These are phyloP conservation scores for Pyrenophora teres DNA, from an alignment of 2,329 filamentous ascomycete genomes.

Conservation along the genomic window DNA sequence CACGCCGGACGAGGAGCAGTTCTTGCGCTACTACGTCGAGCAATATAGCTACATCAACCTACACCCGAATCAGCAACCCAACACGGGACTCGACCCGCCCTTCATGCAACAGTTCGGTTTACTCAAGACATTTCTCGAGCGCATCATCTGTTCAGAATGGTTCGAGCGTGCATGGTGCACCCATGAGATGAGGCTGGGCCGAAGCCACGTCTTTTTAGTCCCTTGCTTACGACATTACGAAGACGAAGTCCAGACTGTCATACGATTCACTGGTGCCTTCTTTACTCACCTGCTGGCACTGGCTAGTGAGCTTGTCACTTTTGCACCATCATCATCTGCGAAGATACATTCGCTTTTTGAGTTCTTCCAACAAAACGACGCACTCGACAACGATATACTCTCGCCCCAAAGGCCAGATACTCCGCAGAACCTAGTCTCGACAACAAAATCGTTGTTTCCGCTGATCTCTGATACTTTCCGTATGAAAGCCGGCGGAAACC, in stretches of 20 bases:
- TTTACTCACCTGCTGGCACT: conserved; percentile 50
- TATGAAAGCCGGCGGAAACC: conserved; percentile 51
- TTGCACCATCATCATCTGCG: conserved; percentile 15
- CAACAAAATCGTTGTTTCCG: conserved; percentile 16
- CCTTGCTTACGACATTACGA: conserved; percentile 38
- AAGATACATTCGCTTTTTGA: conserved; percentile 30
- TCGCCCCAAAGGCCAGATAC: conserved; percentile 23
- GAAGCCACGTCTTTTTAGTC: conserved; percentile 50
- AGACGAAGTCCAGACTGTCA: conserved; percentile 28
- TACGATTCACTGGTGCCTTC: conserved; percentile 50
- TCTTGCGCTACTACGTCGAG: conserved; percentile 47
- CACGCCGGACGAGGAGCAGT: conserved; percentile 41
- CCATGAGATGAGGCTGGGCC: conserved; percentile 51
- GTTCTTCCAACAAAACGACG: conserved; percentile 20
- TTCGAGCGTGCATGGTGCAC: conserved; percentile 53
- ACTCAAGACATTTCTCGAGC: conserved; percentile 40
- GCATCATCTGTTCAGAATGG: conserved; percentile 49
- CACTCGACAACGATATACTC: conserved; percentile 6
- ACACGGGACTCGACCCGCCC: conserved; percentile 32
- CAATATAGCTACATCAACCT: conserved; percentile 41
- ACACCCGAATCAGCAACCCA: conserved; percentile 29
- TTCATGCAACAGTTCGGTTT: conserved; percentile 35
- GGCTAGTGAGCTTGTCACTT: conserved; percentile 28
- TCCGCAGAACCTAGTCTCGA: conserved; percentile 12
- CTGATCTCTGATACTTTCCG: conserved; percentile 46